A percentile compares a stretch with the other conserved stretches of the same genome.
Conservation (phyloP, 108 stramenopile genomes). For the Cyclotella choctawhatcheeana region DNA sequence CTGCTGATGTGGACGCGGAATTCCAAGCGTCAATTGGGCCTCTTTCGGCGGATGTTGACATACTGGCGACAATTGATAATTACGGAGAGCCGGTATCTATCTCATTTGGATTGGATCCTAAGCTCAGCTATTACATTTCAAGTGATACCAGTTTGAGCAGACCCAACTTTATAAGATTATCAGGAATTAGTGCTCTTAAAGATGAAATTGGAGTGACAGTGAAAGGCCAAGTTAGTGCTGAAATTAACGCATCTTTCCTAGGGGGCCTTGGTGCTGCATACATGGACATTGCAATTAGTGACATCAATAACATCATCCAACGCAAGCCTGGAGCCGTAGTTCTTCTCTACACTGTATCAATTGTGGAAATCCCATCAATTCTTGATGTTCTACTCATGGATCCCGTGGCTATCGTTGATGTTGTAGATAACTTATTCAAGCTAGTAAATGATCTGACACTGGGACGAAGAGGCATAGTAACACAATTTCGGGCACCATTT, state of each 20-base stretch:
- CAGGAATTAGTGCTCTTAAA: no score
- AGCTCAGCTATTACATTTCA: conserved; percentile 44
- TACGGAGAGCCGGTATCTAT: conserved; percentile 20
- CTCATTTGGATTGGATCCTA: conserved; percentile 25
- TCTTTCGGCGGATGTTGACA: conserved; percentile 23
- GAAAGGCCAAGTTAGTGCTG: conserved; percentile 11
- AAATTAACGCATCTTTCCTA: not conserved
- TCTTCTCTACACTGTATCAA: not conserved
- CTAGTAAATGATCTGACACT: conserved; percentile 23
- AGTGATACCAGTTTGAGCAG: no score
- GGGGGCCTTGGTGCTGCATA: not conserved
- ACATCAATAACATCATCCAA: conserved; percentile 26
- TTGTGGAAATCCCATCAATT: not conserved
- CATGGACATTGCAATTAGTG: conserved; percentile 16
- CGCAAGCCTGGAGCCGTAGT: not conserved
- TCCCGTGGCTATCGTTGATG: conserved; percentile 25
- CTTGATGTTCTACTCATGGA: conserved; percentile 19
- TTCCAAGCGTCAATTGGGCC: conserved; percentile 37
- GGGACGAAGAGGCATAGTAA: conserved; percentile 36
- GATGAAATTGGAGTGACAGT: conserved; percentile 20
- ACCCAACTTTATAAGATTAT: no score
- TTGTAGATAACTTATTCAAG: conserved; percentile 33
- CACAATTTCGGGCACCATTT: conserved; percentile 24
- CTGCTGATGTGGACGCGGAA: conserved; percentile 8
- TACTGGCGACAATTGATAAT: conserved; percentile 15